Evolutionary conservation across 2,329 filamentous ascomycete genomes (phyloP), one percentile per base, ranked within the genome.

Genomic region (Pyrenochaeta sp.): DNA sequence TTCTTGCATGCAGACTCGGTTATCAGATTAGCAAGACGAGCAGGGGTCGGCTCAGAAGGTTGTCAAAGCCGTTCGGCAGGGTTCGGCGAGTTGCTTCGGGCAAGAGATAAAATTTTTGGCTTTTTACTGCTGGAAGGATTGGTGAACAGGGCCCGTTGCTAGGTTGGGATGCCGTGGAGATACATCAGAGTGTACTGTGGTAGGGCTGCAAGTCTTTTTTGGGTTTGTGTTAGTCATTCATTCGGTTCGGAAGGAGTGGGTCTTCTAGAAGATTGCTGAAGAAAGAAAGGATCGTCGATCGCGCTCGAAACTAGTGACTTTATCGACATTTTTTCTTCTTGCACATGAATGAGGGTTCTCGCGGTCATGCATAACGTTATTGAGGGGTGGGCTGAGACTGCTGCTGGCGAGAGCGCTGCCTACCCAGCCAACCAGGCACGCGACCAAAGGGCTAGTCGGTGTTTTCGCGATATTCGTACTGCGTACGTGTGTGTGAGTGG

Each of bases 191-290:
- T 35, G 31, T 56, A n/a, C n/a, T n/a, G n/a, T n/a, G n/a, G n/a
- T n/a, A 46, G 50, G 54, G 53, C 53, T 56, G 53, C 54, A 57
- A 32, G 37, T 41, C 48, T 45, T 41, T 50, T 42, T 55, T 51
- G 35, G 36, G 37, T 41, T 49, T 45, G 44, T 50, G 45, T 55
- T 51, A 37, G 49, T 60, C 47, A 48, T 56, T 55, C 44, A 39
- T 21, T 32, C 37, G 33, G 46, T n/a, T n/a, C n/a, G 48, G 31
- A 43, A 57, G 43, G 10, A 42, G 39, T 52, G 49, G 46, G 54
- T 39, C 48, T 60, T 61, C 51, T 48, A 40, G 60, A 56, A 58
- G 41, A 54, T 41, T 63, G 40, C 58, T 49, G n/a, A 36, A 47
- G 31, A 49, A 20, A 45, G 55, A 27, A 54, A 53, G 18, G 42